phyloP scores from a whole-genome alignment of 495 filamentous ascomycete species.

The Amphirosellinia nigrospora region DNA sequence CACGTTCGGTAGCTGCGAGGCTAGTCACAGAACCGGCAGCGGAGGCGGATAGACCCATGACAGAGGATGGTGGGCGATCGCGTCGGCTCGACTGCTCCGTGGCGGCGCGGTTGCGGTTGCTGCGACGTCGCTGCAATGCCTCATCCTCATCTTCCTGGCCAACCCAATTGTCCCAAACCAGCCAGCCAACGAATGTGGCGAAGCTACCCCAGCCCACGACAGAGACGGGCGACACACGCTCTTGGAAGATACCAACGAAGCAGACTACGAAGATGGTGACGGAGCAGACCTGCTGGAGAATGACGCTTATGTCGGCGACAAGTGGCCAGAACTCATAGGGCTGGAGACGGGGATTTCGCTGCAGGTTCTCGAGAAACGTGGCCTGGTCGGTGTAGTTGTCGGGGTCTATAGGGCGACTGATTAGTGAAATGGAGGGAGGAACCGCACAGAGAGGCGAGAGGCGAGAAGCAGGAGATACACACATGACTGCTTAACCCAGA shows the following conservation, averaged over 20 bases:
- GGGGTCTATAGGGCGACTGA: constrained; percentile 65
- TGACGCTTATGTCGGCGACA: constrained; percentile 92
- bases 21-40: constrained; percentile 50
- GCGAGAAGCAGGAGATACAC: constrained; percentile 35
- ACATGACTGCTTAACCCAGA: constrained; percentile 99
- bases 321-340: constrained; percentile 99
- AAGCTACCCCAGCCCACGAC: constrained; percentile 84
- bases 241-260: constrained; percentile 87
- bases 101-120: constrained; percentile 37
- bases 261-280: constrained; percentile 93
- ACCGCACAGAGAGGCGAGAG: too few relatives aligned
- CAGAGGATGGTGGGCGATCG: constrained; percentile 28
- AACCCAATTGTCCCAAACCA: constrained; percentile 89
- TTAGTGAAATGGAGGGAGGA: too few relatives aligned
- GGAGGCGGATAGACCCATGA: constrained; percentile 34
- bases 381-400: constrained; percentile 98
- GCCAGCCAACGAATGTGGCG: constrained; percentile 86
- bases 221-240: constrained; percentile 82
- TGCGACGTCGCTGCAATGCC: constrained; percentile 36
- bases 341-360: constrained; percentile 90
- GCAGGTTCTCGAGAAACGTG: constrained; percentile 93
- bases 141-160: constrained; percentile 59
- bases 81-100: constrained; percentile 35
- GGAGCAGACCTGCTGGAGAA: constrained; percentile 94
- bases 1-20: constrained; percentile 36